phyloP scores from a whole-genome alignment of 2,329 filamentous ascomycete genomes.

The Teratosphaeria viscida region DNA sequence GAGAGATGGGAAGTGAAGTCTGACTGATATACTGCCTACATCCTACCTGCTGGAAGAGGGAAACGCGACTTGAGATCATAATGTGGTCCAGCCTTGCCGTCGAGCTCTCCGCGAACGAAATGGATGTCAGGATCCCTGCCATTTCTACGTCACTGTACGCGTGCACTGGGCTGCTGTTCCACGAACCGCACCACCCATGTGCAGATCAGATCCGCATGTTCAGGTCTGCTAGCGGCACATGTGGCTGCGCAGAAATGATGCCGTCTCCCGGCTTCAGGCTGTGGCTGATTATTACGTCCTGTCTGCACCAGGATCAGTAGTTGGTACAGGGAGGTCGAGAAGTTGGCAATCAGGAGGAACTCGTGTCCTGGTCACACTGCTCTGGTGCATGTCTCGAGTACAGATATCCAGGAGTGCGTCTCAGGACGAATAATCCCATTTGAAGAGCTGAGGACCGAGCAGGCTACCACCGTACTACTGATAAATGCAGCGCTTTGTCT shows the following conservation, averaged over 20 bases:
- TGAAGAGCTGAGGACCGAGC: slow-evolving; percentile 2
- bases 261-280: background rate
- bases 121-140: background rate
- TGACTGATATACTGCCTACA: background rate
- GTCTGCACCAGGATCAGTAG: background rate
- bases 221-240: background rate
- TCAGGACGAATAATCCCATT: background rate
- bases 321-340: background rate
- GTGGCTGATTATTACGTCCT: background rate
- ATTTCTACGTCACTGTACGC: background rate
- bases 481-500: slow-evolving; percentile 16
- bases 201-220: background rate
- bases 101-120: background rate
- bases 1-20: background rate
- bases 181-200: background rate
- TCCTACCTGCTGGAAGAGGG: background rate
- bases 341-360: background rate
- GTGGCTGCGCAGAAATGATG: background rate
- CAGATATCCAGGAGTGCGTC: background rate
- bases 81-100: background rate
- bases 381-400: no score
- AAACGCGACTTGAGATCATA: background rate
- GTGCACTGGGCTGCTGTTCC: background rate
- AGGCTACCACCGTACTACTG: slow-evolving; percentile 11
- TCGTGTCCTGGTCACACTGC: no score